Base-by-base conservation (phyloP, 2,329 filamentous ascomycete species). In the Talaromyces islandicus region DNA sequence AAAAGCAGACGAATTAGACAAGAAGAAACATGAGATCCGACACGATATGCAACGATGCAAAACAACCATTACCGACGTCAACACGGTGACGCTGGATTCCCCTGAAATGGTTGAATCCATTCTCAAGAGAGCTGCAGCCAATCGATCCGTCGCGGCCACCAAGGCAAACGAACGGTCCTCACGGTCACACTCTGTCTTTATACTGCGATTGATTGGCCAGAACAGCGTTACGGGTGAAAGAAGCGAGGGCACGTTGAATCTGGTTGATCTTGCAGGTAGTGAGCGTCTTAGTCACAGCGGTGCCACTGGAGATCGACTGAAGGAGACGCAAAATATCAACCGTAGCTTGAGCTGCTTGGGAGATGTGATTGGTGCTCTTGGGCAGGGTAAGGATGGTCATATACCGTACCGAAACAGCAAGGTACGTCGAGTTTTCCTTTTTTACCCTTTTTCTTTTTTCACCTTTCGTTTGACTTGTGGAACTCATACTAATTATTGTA, bases 321-420 rank as follows among this genome's bases (percentile, higher is more conserved):
- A 89, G 75, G 94, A 99, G 78, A 97, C 94, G 1, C 92, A 97
- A 69, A 96, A 90, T 72, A 99, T 99, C 83, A 99, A 99, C 80
- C 93, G 91, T 78, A 94, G 89, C 67, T 79, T 99, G 67, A 92
- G 90, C 69, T 96, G 92, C 68, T 80, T 99, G 2, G 92, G 94
- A 6, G 93, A 97, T 74, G 94, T 99, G 29, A 96, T 99, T 70
- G 90, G 91, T 54, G 92, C 92, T 0, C 83, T 99, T n/a, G 93
- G 92, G 14, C 86, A 88, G 64, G 90, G 91, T 32, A 90, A 88
- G 59, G 86, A 88, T 25, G 84, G 83, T 6, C 93, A 97, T 70
- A 85, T 99, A 51, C 94, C 94, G 1, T 99, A 97, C 78, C 83
- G 94, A 58, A 97, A 97, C 77, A 96, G 91, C 67, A 97, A 97